Conservation (phyloP, 805 yeast species). For the Phaffomyces opuntiae region DNA sequence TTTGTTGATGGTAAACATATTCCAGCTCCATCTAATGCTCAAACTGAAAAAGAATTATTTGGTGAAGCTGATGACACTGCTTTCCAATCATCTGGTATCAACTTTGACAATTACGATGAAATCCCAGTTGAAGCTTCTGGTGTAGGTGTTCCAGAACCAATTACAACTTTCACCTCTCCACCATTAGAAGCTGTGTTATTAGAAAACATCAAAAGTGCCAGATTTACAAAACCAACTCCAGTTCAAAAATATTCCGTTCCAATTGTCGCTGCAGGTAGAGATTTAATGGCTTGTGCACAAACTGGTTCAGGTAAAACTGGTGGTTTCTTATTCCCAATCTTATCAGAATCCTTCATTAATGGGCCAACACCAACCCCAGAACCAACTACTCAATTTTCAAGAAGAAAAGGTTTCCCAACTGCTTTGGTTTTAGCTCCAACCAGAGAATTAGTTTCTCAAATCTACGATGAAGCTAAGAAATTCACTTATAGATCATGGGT, state of each 20-base stretch:
- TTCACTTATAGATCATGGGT: constrained; percentile 98
- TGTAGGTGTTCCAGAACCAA: constrained; percentile 89
- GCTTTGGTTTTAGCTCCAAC: constrained; percentile 97
- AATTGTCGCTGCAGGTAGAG: constrained; percentile 82
- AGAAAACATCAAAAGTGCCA: constrained; percentile 79
- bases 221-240: constrained; percentile 95
- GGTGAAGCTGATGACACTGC: constrained; percentile 64
- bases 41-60: constrained; percentile 71
- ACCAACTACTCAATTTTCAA: constrained; percentile 40
- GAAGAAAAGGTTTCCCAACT: constrained; percentile 86
- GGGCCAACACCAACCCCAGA: constrained; percentile 71
- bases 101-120: constrained; percentile 97
- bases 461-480: constrained; percentile 91
- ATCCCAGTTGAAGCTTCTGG: constrained; percentile 98
- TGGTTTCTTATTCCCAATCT: constrained; percentile 97
- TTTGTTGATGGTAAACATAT: constrained; percentile 85
- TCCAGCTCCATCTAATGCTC: constrained; percentile 68
- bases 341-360: constrained; percentile 79
- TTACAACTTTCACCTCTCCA: constrained; percentile 79
- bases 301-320: constrained; percentile 99
- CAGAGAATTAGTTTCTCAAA: constrained; percentile 97
- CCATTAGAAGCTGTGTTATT: constrained; percentile 84
- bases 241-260: constrained; percentile 93
- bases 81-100: constrained; percentile 93
- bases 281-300: constrained; percentile 96